Evolutionary conservation across 2,329 filamentous ascomycete genomes (phyloP).

Genomic region (Aureobasidium namibiae): DNA sequence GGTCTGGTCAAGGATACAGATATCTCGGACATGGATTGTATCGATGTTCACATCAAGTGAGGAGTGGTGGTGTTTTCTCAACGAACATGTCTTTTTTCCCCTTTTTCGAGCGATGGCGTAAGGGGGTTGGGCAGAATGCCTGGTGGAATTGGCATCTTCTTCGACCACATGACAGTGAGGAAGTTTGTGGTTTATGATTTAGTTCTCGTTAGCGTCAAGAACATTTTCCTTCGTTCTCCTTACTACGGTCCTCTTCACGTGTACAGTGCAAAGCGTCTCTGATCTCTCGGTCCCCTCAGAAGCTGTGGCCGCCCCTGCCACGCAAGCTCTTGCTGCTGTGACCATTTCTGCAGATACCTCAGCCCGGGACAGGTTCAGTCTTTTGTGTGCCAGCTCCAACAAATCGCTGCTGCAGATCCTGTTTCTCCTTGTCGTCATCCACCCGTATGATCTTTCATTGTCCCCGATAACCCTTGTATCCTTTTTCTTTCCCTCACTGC

Average conservation of each 20-base stretch:
- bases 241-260: neutral
- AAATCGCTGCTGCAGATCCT: too few relatives aligned
- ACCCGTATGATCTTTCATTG: too few relatives aligned
- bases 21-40: conserved; percentile 63
- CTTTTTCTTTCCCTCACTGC: neutral
- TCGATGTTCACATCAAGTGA: conserved; percentile 64
- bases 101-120: neutral
- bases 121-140: neutral
- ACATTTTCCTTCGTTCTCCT: neutral
- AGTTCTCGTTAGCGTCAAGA: neutral
- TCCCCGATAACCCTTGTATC: too few relatives aligned
- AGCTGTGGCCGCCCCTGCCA: neutral
- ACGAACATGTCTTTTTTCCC: neutral
- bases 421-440: too few relatives aligned
- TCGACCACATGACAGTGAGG: neutral
- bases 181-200: neutral
- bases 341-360: too few relatives aligned
- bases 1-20: conserved; percentile 57
- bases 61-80: neutral
- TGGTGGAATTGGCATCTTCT: neutral
- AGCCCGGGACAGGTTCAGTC: too few relatives aligned
- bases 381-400: too few relatives aligned
- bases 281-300: neutral
- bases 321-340: neutral
- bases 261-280: neutral